phyloP scores from a whole-genome alignment of 331 rosid species.

The Cucumis variabilis region DNA sequence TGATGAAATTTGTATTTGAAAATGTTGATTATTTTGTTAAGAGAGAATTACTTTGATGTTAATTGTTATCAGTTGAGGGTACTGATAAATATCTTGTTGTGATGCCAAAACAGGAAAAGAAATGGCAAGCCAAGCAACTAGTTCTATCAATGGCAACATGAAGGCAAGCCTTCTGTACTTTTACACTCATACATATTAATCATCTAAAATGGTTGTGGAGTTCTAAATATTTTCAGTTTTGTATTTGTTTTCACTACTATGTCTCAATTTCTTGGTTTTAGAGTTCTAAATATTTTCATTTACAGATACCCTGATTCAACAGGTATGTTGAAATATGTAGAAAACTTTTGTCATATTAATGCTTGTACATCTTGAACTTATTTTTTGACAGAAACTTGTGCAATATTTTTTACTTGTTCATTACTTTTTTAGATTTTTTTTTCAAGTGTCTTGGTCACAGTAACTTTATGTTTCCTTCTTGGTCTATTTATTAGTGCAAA shows the following conservation, averaged over 20 bases:
- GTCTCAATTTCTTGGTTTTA: background rate
- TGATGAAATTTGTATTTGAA: no score
- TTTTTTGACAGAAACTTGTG: background rate
- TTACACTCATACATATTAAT: no score
- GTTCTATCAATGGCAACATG: no score
- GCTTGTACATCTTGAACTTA: background rate
- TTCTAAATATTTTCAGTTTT: no score
- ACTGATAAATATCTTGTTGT: no score
- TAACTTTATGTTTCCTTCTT: background rate
- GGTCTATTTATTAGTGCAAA: conserved; percentile 76
- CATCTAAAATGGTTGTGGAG: no score
- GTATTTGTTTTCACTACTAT: background rate
- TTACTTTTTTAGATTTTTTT: background rate
- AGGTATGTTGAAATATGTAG: conserved; percentile 49
- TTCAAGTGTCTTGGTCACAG: background rate
- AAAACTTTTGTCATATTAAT: background rate
- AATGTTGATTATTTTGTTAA: no score
- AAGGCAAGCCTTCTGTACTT: no score
- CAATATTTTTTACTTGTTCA: background rate
- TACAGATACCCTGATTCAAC: conserved; percentile 71
- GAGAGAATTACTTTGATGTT: no score
- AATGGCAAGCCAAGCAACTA: no score
- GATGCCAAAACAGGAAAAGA: no score
- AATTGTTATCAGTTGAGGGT: no score
- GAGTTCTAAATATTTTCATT: conserved; percentile 25